These are phyloP conservation scores for Globisporangium abappressorium DNA, from an alignment of 352 stramenopile genomes.

Conservation along the genomic window DNA sequence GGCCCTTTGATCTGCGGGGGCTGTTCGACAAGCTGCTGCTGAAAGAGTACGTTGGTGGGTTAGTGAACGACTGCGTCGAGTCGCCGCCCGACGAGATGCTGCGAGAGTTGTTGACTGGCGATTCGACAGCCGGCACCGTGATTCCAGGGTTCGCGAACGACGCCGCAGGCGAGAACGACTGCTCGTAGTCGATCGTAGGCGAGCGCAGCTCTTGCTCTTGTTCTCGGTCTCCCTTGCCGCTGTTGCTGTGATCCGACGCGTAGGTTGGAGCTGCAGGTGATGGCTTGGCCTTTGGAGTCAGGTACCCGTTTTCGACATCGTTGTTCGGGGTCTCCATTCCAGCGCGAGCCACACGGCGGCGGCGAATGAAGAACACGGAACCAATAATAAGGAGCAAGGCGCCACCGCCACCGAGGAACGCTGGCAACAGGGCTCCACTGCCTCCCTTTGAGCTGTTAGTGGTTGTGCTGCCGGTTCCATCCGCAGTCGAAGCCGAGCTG, in stretches of 20 bases:
- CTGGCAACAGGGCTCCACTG: constrained; percentile 37
- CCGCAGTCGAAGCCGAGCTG: constrained; percentile 46
- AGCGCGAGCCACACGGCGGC: constrained; percentile 39
- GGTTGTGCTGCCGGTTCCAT: constrained; percentile 35
- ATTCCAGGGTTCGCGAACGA: not conserved
- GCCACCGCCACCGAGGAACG: constrained; percentile 31
- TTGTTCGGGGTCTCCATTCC: constrained; percentile 27
- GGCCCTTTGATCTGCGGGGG: constrained; percentile 12
- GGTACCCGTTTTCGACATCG: constrained; percentile 55
- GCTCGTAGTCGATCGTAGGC: constrained; percentile 50
- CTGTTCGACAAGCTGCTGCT: constrained; percentile 22
- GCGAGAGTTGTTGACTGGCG: constrained; percentile 8
- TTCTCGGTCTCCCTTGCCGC: constrained; percentile 20
- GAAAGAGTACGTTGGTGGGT: constrained; percentile 21
- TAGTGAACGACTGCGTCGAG: constrained; percentile 9
- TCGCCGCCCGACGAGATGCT: constrained; percentile 16
- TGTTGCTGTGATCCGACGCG: constrained; percentile 28
- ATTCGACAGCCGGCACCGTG: not conserved
- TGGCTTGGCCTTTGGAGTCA: constrained; percentile 52
- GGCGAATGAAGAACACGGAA: constrained; percentile 64
- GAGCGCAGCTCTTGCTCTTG: constrained; percentile 26
- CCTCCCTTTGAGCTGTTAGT: constrained; percentile 11
- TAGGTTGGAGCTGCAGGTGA: constrained; percentile 32
- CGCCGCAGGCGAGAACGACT: constrained; percentile 46
- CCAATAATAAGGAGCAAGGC: constrained; percentile 64